Percentiles rank a stretch among this genome's conserved stretches.
These are phyloP conservation scores for Alternaria gaisen DNA, from an alignment of 2,329 filamentous ascomycete genomes.

Conservation along the genomic window DNA sequence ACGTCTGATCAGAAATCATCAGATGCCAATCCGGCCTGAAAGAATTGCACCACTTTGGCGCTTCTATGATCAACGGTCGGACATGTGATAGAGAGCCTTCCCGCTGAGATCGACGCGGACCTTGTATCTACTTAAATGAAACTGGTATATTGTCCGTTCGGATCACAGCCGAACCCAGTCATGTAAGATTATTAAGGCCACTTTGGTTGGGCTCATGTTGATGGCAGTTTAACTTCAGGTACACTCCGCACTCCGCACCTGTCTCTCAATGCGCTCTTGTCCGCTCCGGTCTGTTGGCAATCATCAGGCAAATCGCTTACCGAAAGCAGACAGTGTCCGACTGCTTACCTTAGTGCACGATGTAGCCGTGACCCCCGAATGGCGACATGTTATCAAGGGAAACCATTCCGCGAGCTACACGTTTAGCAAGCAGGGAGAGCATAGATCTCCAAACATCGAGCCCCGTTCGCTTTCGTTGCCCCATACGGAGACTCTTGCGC, in stretches of 20 bases:
- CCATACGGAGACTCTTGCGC: neutral
- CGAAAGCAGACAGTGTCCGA: conserved; percentile 12
- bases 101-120: conserved; percentile 23
- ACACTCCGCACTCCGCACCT: conserved; percentile 24
- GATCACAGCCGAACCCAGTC: conserved; percentile 33
- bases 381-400: conserved; percentile 2
- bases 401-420: conserved; percentile 1
- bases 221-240: conserved; percentile 38
- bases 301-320: conserved; percentile 8
- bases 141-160: conserved; percentile 31
- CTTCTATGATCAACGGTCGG: conserved; percentile 8
- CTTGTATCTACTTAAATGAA: conserved; percentile 30
- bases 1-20: neutral
- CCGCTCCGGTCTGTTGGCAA: conserved; percentile 12
- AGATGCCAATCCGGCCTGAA: conserved; percentile 4
- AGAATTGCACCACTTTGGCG: conserved; percentile 11
- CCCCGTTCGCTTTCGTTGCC: conserved; percentile 10
- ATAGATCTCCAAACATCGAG: conserved; percentile 2
- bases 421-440: conserved; percentile 9
- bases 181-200: conserved; percentile 13
- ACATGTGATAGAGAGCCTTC: conserved; percentile 11
- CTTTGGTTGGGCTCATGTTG: conserved; percentile 16
- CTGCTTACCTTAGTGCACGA: conserved; percentile 7
- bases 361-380: conserved; percentile 5
- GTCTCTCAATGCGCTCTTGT: conserved; percentile 17